Evolutionary conservation across 805 yeast species (phyloP).

Genomic region (Saccharomyces paradoxus): DNA sequence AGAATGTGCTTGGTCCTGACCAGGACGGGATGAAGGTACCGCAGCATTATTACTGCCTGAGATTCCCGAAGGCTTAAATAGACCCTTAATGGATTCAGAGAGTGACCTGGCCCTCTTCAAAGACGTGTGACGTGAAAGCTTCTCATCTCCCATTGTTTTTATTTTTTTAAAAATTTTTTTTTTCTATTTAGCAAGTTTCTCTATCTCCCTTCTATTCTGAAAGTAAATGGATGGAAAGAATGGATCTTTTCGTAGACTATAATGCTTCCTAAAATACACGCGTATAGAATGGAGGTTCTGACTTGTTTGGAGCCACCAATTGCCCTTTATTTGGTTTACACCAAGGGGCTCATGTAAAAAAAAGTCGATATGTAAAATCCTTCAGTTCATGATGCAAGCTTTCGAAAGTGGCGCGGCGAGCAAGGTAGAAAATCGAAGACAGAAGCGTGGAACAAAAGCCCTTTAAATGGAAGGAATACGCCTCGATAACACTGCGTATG

Average conservation of each 20-base stretch:
- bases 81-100: constrained; percentile 23
- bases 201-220: neutral
- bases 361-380: neutral
- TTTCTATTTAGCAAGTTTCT: neutral
- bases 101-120: constrained; percentile 20
- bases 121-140: constrained; percentile 4
- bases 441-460: neutral
- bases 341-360: neutral
- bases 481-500: neutral
- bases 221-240: neutral
- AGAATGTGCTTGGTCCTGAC: neutral
- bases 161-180: neutral
- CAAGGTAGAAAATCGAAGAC: neutral
- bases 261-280: neutral
- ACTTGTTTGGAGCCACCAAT: neutral
- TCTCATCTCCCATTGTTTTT: constrained; percentile 1
- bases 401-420: neutral
- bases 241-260: neutral
- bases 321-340: neutral
- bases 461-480: neutral
- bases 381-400: neutral
- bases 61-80: constrained; percentile 11
- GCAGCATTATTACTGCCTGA: neutral
- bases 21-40: neutral
- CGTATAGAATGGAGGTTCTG: neutral